Conservation (phyloP, 2,329 filamentous ascomycete species). For the Penicillium sp. region DNA sequence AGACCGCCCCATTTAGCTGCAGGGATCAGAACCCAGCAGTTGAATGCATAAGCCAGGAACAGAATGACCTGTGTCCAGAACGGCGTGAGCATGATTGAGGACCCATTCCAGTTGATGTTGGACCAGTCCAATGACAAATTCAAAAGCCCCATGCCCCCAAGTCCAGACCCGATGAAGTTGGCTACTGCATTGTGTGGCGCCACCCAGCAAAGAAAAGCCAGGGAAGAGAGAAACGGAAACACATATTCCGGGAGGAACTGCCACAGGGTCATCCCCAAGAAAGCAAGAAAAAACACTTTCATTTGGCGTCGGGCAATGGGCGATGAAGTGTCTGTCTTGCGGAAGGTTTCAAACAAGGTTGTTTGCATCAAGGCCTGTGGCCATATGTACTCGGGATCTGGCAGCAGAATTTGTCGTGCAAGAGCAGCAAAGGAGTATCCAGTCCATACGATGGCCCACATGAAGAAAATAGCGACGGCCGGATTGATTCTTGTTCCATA, state of each 20-base stretch:
- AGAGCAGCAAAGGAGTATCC: constrained; percentile 61
- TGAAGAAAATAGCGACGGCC: constrained; percentile 59
- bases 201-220: constrained; percentile 65
- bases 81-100: constrained; percentile 52
- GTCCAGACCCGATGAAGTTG: constrained; percentile 61
- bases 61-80: constrained; percentile 62
- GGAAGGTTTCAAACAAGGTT: constrained; percentile 57
- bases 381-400: constrained; percentile 59
- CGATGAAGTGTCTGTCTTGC: constrained; percentile 51
- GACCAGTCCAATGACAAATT: constrained; percentile 63
- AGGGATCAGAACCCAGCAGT: constrained; percentile 60
- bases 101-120: constrained; percentile 55
- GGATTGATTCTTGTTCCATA: constrained; percentile 55
- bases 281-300: constrained; percentile 56
- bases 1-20: constrained; percentile 59
- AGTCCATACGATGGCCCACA: constrained; percentile 59
- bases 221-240: constrained; percentile 59
- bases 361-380: constrained; percentile 57
- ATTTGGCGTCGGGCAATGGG: constrained; percentile 54
- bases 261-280: constrained; percentile 58
- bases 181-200: constrained; percentile 57
- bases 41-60: constrained; percentile 56
- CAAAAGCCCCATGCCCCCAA: constrained; percentile 63
- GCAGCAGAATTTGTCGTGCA: constrained; percentile 57
- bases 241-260: constrained; percentile 63